Base-by-base conservation (phyloP, 768 basidiomycete species). In the Suillus subalutaceus region DNA sequence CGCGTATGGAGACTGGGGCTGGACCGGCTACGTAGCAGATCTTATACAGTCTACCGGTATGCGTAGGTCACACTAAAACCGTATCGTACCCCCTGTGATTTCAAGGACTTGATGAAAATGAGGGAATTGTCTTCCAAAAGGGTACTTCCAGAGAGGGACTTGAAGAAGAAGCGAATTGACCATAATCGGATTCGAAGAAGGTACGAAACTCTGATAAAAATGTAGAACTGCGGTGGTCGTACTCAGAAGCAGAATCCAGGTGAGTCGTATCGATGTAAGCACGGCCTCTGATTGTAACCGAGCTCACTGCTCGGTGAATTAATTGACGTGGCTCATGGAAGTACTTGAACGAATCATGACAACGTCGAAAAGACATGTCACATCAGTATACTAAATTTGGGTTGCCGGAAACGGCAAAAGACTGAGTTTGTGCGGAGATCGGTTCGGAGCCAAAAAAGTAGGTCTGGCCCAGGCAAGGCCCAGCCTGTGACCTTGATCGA, bases 401-500 rank as follows among this genome's bases (percentile, higher is more conserved):
- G 55, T 35, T 63, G 62, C 62, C 62, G 62, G 43, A 41, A 59
- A 26, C 71, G 69, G 77, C 69, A 69, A 61, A 23, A 32, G 26
- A 40, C 60, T 16, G 35, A 67, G 55, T 76, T 70, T 55, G 63
- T 76, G 75, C 77, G 77, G 77, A 77, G 77, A 74, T 74, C 41
- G 58, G 55, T 62, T 63, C 62, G 62, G 62, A 61, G 62, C 67
- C 48, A 75, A 73, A 78, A 68, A 63, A 1, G 43, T 20, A 26
- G 66, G 72, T 78, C 76, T 77, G 74, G 76, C 70, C 77, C 69
- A 75, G 74, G 69, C 77, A 37, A 20, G 62, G 64, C 18, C 64
- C 65, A 40, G 67, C 37, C 61, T 64, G 67, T 75, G 76, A 79
- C 73, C 13, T 74, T 76, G 76, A 77, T 77, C 76, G 77, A 72